Conservation (phyloP, 352 stramenopile genomes). For the Phytophthora meadii region DNA sequence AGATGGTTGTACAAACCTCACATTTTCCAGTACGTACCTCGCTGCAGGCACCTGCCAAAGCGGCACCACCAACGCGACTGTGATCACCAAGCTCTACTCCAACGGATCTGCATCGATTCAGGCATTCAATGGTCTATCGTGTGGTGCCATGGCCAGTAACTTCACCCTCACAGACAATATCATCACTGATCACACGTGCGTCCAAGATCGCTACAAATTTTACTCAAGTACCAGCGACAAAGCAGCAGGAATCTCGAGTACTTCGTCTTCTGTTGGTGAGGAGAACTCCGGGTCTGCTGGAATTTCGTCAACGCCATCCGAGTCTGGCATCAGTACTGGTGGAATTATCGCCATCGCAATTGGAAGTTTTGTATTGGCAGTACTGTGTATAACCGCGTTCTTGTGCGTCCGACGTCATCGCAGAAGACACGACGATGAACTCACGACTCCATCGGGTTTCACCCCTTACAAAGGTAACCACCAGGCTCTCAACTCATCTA, state of each 20-base stretch:
- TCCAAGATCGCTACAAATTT: conserved; percentile 20
- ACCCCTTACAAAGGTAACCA: conserved; percentile 15
- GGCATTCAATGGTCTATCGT: conserved; percentile 15
- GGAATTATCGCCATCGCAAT: conserved; percentile 10
- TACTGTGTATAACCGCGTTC: conserved; percentile 5
- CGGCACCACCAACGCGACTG: conserved; percentile 17
- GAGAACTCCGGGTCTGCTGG: background rate
- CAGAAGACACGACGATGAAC: conserved; percentile 3
- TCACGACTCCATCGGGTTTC: conserved; percentile 8
- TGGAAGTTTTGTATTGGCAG: conserved; percentile 2
- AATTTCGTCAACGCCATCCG: background rate
- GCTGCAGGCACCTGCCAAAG: conserved; percentile 28
- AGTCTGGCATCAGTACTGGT: conserved; percentile 7
- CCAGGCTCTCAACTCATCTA: conserved; percentile 12
- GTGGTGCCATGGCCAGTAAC: background rate
- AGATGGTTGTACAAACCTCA: conserved; percentile 8
- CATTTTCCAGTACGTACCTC: conserved; percentile 24
- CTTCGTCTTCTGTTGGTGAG: background rate
- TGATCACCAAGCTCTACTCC: conserved; percentile 27
- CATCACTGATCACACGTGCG: conserved; percentile 22
- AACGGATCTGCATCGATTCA: conserved; percentile 27
- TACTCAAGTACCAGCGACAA: conserved; percentile 12
- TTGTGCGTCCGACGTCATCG: conserved; percentile 5
- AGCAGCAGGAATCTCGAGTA: conserved; percentile 5
- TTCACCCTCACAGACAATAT: conserved; percentile 12